These are phyloP conservation scores for Clavispora carvajalis DNA, from an alignment of 805 yeast species.

Conservation along the genomic window DNA sequence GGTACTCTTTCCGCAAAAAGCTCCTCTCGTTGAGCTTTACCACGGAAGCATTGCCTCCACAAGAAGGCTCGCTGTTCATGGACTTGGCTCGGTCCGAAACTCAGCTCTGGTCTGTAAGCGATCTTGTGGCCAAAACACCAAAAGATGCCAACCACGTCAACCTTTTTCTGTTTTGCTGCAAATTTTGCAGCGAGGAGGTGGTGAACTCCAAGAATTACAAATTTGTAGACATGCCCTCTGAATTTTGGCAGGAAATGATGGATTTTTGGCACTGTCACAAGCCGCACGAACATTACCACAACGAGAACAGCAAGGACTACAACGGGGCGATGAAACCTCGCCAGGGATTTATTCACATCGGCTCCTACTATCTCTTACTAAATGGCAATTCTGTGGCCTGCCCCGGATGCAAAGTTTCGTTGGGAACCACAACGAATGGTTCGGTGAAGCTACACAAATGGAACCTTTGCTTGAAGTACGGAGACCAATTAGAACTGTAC, in stretches of 20 bases:
- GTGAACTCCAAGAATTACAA: conserved; percentile 28
- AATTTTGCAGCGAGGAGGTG: conserved; percentile 22
- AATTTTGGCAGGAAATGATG: conserved; percentile 91
- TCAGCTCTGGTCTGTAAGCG: conserved; percentile 39
- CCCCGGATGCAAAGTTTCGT: conserved; percentile 23
- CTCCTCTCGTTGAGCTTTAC: neutral
- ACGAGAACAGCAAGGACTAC: conserved; percentile 19
- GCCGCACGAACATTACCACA: conserved; percentile 38
- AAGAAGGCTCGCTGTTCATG: conserved; percentile 6
- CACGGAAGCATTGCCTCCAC: neutral
- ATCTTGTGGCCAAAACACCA: conserved; percentile 31
- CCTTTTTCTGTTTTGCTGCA: conserved; percentile 28
- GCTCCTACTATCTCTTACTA: conserved; percentile 50
- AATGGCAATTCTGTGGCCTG: conserved; percentile 29
- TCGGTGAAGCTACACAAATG: conserved; percentile 46
- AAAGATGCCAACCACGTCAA: conserved; percentile 14
- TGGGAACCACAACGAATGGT: conserved; percentile 37
- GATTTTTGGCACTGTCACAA: conserved; percentile 98
- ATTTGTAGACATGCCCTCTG: conserved; percentile 76
- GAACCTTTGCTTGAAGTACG: conserved; percentile 36
- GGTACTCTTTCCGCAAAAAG: neutral
- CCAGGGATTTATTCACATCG: conserved; percentile 42
- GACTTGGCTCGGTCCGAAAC: conserved; percentile 7
- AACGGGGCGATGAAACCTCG: conserved; percentile 41
- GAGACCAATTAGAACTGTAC: conserved; percentile 11